Evolutionary conservation across 176 grass and related monocot species (phyloP).

Genomic region (Aechmea fasciata): DNA sequence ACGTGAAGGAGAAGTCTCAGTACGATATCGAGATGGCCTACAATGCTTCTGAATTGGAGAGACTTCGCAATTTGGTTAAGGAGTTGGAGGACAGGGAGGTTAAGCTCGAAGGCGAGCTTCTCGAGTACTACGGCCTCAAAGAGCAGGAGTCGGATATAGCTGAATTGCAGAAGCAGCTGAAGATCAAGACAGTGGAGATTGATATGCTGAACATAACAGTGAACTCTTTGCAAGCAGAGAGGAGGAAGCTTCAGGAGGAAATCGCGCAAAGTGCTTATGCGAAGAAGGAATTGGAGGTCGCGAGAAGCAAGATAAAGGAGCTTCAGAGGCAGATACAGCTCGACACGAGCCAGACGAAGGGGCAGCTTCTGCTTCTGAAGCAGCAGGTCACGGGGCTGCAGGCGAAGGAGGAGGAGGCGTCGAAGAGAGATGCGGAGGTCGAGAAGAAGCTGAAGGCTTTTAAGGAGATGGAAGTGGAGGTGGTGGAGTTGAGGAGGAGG

Average conservation of each 20-base stretch:
- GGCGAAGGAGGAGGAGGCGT: conserved; percentile 60
- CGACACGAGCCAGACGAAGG: conserved; percentile 69
- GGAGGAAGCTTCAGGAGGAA: conserved; percentile 75
- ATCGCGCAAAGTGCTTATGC: conserved; percentile 7
- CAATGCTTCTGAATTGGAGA: conserved; percentile 43
- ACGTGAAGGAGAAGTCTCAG: conserved; percentile 36
- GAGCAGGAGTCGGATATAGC: conserved; percentile 64
- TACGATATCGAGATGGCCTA: conserved; percentile 57
- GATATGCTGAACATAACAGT: conserved; percentile 70
- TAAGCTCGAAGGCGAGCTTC: conserved; percentile 66
- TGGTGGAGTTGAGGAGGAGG: conserved; percentile 80
- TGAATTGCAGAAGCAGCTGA: conserved; percentile 86
- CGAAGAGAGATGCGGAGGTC: conserved; percentile 61
- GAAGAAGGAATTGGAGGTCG: conserved; percentile 45
- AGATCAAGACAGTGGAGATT: conserved; percentile 64
- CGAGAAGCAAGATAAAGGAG: conserved; percentile 73
- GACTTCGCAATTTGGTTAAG: conserved; percentile 40
- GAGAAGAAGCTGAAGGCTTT: conserved; percentile 73
- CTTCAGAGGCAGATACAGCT: conserved; percentile 75
- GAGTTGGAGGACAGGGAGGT: conserved; percentile 83
- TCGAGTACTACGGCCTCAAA: conserved; percentile 92
- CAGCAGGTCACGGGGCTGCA: conserved; percentile 70
- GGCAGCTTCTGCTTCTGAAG: conserved; percentile 74
- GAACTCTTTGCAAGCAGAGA: conserved; percentile 55
- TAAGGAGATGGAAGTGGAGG: conserved; percentile 66